Conservation (phyloP, 306 rosid species). For the Gastrolobium villosum region DNA sequence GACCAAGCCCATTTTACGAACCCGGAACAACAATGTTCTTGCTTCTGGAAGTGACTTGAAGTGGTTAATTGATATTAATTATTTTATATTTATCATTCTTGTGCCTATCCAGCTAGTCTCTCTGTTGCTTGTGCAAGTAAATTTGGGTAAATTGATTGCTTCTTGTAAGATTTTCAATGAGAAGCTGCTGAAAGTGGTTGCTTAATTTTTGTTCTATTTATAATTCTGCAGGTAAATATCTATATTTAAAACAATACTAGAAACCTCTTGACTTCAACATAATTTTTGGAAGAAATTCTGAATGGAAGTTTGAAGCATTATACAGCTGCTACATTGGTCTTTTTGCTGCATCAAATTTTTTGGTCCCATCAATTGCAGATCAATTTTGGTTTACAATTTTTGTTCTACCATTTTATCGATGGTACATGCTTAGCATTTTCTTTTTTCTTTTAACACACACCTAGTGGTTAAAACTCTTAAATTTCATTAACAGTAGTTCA, state of each 20-base stretch:
- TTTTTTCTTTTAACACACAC: not conserved
- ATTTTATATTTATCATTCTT: not conserved
- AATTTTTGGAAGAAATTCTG: conserved; percentile 10
- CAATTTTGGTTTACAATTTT: not conserved
- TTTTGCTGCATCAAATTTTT: not conserved
- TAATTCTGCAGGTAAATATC: conserved; percentile 36
- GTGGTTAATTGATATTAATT: conserved; percentile 31
- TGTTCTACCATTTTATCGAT: not conserved
- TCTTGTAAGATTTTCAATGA: conserved; percentile 10
- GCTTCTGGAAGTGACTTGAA: conserved; percentile 30
- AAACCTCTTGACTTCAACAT: not conserved
- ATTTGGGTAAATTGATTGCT: not conserved
- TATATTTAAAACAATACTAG: conserved; percentile 6
- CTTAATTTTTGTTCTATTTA: not conserved
- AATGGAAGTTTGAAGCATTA: not conserved
- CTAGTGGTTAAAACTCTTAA: not conserved
- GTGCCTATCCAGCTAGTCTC: conserved; percentile 27
- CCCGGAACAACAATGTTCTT: not conserved
- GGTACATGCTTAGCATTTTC: not conserved
- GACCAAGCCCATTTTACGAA: no score
- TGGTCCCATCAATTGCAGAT: not conserved
- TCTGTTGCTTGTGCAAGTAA: conserved; percentile 40
- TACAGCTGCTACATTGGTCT: not conserved
- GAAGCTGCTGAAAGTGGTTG: not conserved
- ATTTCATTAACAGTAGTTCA: not conserved